A percentile compares a stretch with the other conserved stretches of the same genome.
These are phyloP conservation scores for Solanum piurae DNA, from an alignment of 257 asterid species.

Conservation along the genomic window DNA sequence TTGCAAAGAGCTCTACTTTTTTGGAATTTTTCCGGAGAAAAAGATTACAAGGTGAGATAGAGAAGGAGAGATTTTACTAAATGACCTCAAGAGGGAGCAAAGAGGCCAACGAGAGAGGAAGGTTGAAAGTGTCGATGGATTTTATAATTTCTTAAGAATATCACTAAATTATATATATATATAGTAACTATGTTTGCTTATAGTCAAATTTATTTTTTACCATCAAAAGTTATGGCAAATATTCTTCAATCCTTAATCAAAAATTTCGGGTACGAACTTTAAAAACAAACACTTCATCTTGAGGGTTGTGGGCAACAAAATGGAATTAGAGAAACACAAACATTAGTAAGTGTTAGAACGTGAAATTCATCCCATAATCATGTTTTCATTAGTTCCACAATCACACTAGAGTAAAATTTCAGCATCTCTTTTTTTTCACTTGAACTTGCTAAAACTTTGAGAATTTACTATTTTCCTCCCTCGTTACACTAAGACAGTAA, in stretches of 20 bases:
- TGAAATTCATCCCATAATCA: background rate
- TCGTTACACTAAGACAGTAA: background rate
- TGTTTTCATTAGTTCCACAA: background rate
- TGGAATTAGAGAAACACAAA: background rate
- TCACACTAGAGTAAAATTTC: background rate
- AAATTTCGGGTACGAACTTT: background rate
- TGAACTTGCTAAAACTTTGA: background rate
- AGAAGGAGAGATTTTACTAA: too few species aligned
- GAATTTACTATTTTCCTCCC: background rate
- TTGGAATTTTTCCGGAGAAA: too few species aligned
- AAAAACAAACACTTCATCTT: background rate
- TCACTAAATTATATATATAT: too few species aligned
- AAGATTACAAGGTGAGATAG: too few species aligned
- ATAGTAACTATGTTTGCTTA: background rate
- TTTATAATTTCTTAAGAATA: too few species aligned
- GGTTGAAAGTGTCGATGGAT: too few species aligned
- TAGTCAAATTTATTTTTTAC: too few species aligned
- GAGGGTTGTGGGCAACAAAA: background rate
- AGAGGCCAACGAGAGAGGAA: too few species aligned
- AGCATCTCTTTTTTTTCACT: background rate
- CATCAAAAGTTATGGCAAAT: background rate
- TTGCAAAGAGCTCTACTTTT: too few species aligned
- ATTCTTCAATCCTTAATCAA: background rate
- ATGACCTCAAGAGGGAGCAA: too few species aligned
- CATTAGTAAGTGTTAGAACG: background rate